These are phyloP conservation scores for Hebeloma cylindrosporum DNA, from an alignment of 768 basidiomycete species.

Conservation along the genomic window DNA sequence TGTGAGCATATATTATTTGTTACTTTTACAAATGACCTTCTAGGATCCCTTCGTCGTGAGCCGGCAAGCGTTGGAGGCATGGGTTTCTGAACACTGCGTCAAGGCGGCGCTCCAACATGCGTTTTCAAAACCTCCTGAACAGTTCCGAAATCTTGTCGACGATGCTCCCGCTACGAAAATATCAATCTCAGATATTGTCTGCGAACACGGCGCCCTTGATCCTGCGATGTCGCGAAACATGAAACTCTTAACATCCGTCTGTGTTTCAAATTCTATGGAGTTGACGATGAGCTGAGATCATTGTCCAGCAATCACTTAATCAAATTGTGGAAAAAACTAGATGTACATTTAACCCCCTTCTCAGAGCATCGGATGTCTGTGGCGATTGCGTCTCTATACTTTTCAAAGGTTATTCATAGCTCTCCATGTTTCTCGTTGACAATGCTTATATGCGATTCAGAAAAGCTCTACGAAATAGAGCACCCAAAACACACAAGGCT, in stretches of 20 bases:
- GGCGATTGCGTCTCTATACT: constrained; percentile 51
- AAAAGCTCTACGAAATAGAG: constrained; percentile 65
- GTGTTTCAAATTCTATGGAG: constrained; percentile 5
- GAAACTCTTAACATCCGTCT: constrained; percentile 66
- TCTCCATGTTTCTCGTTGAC: neutral
- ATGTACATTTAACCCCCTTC: constrained; percentile 47
- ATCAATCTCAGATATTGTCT: constrained; percentile 51
- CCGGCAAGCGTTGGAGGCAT: constrained; percentile 57
- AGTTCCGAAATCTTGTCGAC: neutral
- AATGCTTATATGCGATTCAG: constrained; percentile 33
- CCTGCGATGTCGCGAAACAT: constrained; percentile 59
- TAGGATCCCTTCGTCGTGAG: constrained; percentile 64
- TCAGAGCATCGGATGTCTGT: constrained; percentile 58
- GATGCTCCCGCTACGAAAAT: constrained; percentile 26
- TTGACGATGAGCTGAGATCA: constrained; percentile 6
- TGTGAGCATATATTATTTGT: neutral
- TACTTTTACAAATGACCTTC: constrained; percentile 25
- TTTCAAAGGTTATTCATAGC: constrained; percentile 58
- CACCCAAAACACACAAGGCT: constrained; percentile 61
- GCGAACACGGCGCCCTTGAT: constrained; percentile 61
- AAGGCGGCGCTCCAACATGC: constrained; percentile 21
- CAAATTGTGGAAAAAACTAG: constrained; percentile 45
- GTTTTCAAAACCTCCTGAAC: neutral
- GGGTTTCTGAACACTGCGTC: constrained; percentile 49
- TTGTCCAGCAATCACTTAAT: constrained; percentile 43